These are phyloP conservation scores for Neotropicomus parvogracilis DNA, from an alignment of 1,284 basidiomycete species.

Conservation along the genomic window DNA sequence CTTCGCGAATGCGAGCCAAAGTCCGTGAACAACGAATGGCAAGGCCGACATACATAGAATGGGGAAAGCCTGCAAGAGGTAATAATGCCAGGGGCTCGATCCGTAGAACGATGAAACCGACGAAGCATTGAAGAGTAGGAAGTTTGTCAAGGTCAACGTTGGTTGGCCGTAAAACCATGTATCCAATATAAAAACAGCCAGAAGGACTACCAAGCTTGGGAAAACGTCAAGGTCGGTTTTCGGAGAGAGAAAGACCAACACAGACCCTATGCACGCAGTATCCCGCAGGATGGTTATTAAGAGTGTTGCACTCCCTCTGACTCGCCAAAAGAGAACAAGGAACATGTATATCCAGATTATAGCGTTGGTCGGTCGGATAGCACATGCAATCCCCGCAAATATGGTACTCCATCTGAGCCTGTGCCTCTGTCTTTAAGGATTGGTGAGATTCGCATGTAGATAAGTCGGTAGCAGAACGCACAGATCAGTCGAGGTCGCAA, in stretches of 20 bases:
- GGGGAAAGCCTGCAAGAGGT: slow-evolving; percentile 83
- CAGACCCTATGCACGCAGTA: slow-evolving; percentile 43
- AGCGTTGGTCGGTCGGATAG: slow-evolving; percentile 82
- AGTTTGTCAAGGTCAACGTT: slow-evolving; percentile 79
- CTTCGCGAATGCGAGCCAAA: slow-evolving; percentile 39
- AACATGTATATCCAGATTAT: slow-evolving; percentile 82
- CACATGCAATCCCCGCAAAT: slow-evolving; percentile 74
- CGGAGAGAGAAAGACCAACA: slow-evolving; percentile 3
- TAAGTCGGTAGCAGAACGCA: slow-evolving; percentile 10
- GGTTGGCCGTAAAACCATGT: slow-evolving; percentile 63
- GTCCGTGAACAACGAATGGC: slow-evolving; percentile 68
- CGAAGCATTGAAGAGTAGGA: slow-evolving; percentile 77
- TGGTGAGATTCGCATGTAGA: slow-evolving; percentile 9
- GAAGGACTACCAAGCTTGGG: slow-evolving; percentile 24
- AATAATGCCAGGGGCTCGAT: slow-evolving; percentile 83
- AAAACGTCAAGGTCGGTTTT: slow-evolving; percentile 9
- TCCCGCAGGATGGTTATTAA: slow-evolving; percentile 38
- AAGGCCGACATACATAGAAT: slow-evolving; percentile 72
- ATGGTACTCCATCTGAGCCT: slow-evolving; percentile 39
- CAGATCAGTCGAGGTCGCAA: slow-evolving; percentile 18
- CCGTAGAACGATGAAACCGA: slow-evolving; percentile 93
- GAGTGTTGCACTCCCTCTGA: slow-evolving; percentile 35
- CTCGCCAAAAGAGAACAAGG: slow-evolving; percentile 47
- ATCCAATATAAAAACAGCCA: slow-evolving; percentile 55
- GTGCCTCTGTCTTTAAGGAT: slow-evolving; percentile 29